phyloP scores from a whole-genome alignment of 2,329 filamentous ascomycete genomes.

The Colletotrichum tamarilloi region DNA sequence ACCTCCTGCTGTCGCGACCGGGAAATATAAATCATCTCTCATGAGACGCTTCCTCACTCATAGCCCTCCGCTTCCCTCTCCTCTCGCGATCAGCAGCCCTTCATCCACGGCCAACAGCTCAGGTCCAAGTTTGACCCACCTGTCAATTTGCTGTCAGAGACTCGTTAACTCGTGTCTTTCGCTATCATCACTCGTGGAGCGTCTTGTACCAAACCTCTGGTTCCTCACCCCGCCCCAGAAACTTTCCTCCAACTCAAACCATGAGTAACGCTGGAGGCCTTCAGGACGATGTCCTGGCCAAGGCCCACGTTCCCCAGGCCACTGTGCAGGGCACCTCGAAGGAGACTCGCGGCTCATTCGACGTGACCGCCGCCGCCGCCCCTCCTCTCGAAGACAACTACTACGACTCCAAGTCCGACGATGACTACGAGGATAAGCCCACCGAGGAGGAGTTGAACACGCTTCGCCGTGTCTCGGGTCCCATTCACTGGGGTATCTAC shows the following conservation, averaged over 20 bases:
- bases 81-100: constrained; percentile 26
- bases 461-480: constrained; percentile 72
- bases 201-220: neutral
- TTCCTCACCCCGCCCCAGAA: neutral
- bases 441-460: constrained; percentile 71
- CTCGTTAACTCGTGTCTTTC: constrained; percentile 35
- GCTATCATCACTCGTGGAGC: neutral
- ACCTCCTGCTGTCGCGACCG: constrained; percentile 20
- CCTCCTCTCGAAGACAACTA: constrained; percentile 30
- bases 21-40: constrained; percentile 28
- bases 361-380: constrained; percentile 38
- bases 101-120: constrained; percentile 18
- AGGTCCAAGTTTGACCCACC: constrained; percentile 23
- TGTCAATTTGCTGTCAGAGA: constrained; percentile 33
- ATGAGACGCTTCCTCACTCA: neutral
- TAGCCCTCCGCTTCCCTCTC: neutral
- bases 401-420: constrained; percentile 41
- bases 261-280: constrained; percentile 37
- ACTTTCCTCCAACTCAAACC: constrained; percentile 1
- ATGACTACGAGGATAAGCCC: constrained; percentile 54
- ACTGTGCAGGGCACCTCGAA: constrained; percentile 36
- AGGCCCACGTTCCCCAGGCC: constrained; percentile 36
- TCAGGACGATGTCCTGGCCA: constrained; percentile 39
- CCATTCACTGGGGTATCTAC: constrained; percentile 74
- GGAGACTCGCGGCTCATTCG: constrained; percentile 37